phyloP scores from a whole-genome alignment of 2,329 filamentous ascomycete species.

The Dendryphion nanum region DNA sequence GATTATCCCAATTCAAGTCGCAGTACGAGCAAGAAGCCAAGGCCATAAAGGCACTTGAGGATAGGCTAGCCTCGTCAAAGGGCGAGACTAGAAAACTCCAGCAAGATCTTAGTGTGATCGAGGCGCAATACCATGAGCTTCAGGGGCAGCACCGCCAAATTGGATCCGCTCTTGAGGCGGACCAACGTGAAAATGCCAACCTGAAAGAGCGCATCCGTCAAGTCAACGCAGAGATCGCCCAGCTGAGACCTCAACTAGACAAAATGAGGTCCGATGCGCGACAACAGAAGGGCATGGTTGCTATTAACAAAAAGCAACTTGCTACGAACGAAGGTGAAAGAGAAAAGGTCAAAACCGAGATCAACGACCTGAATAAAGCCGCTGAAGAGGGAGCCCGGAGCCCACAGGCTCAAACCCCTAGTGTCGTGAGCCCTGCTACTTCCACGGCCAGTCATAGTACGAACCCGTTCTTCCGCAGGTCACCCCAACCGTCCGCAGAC shows the following conservation, averaged over 20 bases:
- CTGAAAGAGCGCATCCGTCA: slow-evolving; percentile 85
- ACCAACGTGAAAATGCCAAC: slow-evolving; percentile 82
- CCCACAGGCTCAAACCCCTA: slow-evolving; percentile 37
- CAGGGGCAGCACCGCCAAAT: slow-evolving; percentile 80
- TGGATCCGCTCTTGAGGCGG: slow-evolving; percentile 70
- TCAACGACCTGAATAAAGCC: slow-evolving; percentile 64
- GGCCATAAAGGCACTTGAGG: slow-evolving; percentile 79
- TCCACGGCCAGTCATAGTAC: slow-evolving; percentile 68
- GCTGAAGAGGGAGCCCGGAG: slow-evolving; percentile 52
- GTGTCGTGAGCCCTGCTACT: slow-evolving; percentile 64
- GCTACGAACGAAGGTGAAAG: slow-evolving; percentile 84
- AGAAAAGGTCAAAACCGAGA: slow-evolving; percentile 81
- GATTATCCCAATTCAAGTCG: slow-evolving; percentile 78
- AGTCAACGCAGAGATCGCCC: slow-evolving; percentile 77
- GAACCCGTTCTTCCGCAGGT: slow-evolving; percentile 88
- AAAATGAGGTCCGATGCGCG: slow-evolving; percentile 89
- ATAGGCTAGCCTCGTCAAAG: slow-evolving; percentile 72
- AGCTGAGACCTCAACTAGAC: slow-evolving; percentile 86
- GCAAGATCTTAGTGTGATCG: slow-evolving; percentile 77
- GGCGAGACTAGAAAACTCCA: slow-evolving; percentile 82
- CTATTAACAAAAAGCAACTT: slow-evolving; percentile 98
- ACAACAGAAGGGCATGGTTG: slow-evolving; percentile 92
- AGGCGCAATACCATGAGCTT: slow-evolving; percentile 77
- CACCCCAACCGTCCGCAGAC: slow-evolving; percentile 49
- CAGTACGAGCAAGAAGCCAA: slow-evolving; percentile 94